phyloP scores from a whole-genome alignment of 371 early-diverging fungal genomes.

The Smittium culicis region DNA sequence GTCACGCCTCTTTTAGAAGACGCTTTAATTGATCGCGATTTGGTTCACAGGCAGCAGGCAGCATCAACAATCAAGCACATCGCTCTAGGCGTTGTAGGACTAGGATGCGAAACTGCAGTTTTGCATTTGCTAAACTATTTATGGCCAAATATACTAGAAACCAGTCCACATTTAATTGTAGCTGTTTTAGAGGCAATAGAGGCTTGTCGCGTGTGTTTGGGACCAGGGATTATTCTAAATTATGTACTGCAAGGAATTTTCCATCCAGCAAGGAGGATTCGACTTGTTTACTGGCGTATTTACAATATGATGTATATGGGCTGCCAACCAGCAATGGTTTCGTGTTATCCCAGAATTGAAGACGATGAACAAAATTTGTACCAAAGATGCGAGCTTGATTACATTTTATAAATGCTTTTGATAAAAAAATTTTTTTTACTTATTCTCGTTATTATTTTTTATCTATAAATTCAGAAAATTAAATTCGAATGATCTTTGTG shows the following conservation, averaged over 20 bases:
- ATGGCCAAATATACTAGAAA: slow-evolving; percentile 98
- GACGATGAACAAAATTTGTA: slow-evolving; percentile 61
- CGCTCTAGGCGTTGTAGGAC: slow-evolving; percentile 78
- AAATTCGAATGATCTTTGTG: no score
- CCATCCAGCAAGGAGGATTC: slow-evolving; percentile 92
- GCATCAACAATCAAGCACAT: slow-evolving; percentile 87
- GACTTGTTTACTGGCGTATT: slow-evolving; percentile 95
- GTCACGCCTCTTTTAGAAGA: slow-evolving; percentile 92
- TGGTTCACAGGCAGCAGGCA: slow-evolving; percentile 94
- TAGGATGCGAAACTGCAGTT: slow-evolving; percentile 86
- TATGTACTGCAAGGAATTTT: slow-evolving; percentile 91
- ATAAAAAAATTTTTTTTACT: no score
- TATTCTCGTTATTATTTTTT: no score
- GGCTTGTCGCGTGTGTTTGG: slow-evolving; percentile 78
- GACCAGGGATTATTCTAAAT: slow-evolving; percentile 67
- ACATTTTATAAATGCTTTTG: slow-evolving; percentile 22
- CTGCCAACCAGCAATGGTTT: slow-evolving; percentile 80
- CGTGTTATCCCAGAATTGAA: slow-evolving; percentile 80
- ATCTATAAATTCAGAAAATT: no score
- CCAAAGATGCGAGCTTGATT: slow-evolving; percentile 60
- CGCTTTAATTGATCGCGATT: slow-evolving; percentile 92
- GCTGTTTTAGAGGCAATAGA: slow-evolving; percentile 95
- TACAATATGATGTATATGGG: slow-evolving; percentile 88
- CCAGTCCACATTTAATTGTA: slow-evolving; percentile 88
- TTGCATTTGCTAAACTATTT: slow-evolving; percentile 87